These are phyloP conservation scores for Zygosaccharomyces pseudobailii DNA, from an alignment of 1,139 yeast genomes.

Conservation along the genomic window DNA sequence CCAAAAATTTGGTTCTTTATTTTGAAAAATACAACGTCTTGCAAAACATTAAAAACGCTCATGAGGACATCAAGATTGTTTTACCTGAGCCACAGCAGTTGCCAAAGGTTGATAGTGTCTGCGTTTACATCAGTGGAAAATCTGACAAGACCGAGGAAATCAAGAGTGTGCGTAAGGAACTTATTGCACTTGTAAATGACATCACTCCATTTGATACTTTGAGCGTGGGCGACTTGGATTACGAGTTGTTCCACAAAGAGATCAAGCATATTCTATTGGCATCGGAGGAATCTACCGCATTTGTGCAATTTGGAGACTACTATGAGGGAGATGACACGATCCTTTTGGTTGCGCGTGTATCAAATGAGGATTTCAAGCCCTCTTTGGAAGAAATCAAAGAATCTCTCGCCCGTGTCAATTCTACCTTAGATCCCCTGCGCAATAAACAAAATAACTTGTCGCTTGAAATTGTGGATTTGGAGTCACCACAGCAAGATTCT, in stretches of 20 bases:
- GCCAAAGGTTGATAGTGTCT: conserved; percentile 36
- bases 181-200: conserved; percentile 69
- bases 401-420: conserved; percentile 46
- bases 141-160: conserved; percentile 40
- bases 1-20: conserved; percentile 64
- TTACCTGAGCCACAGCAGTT: conserved; percentile 48
- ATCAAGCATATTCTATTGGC: conserved; percentile 41
- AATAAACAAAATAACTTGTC: conserved; percentile 52
- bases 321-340: conserved; percentile 38
- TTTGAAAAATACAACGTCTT: conserved; percentile 50
- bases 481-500: conserved; percentile 53
- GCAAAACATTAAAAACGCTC: conserved; percentile 35
- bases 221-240: conserved; percentile 61
- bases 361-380: conserved; percentile 50
- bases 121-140: conserved; percentile 43
- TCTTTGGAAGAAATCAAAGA: conserved; percentile 44
- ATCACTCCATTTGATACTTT: conserved; percentile 64
- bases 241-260: conserved; percentile 53
- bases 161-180: conserved; percentile 55
- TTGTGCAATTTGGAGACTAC: conserved; percentile 50
- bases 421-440: conserved; percentile 53
- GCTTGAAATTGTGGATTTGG: conserved; percentile 48
- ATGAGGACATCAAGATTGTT: conserved; percentile 46
- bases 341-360: conserved; percentile 45
- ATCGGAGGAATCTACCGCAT: conserved; percentile 49